phyloP scores from a whole-genome alignment of 306 rosid species.

The barrel medic (Medicago truncatula) region MtrunA17r5.0-ANR NC_053045.1:34501501-34502000 shows the following conservation, averaged over 20 bases:
- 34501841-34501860: slow-evolving; percentile 89
- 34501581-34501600: slow-evolving; percentile 32
- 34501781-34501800: slow-evolving; percentile 66
- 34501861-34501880: slow-evolving; percentile 80
- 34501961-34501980: slow-evolving; percentile 79
- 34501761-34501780: slow-evolving; percentile 74
- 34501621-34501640: slow-evolving; percentile 15
- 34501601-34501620: slow-evolving; percentile 22
- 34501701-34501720: slow-evolving; percentile 70
- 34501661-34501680: slow-evolving; percentile 23
- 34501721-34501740: slow-evolving; percentile 79
- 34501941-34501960: slow-evolving; percentile 70
- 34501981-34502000: slow-evolving; percentile 78
- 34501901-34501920: slow-evolving; percentile 67
- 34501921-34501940: slow-evolving; percentile 58
- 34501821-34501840: slow-evolving; percentile 83
- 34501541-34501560: slow-evolving; percentile 87
- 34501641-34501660: neutral
- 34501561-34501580: slow-evolving; percentile 52
- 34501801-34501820: slow-evolving; percentile 73
- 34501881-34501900: slow-evolving; percentile 72
- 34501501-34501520: slow-evolving; percentile 83
- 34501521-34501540: slow-evolving; percentile 73
- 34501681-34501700: slow-evolving; percentile 90
- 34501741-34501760: slow-evolving; percentile 98